phyloP scores from a whole-genome alignment of 441 rosid species.

The Corymbia citriodora region DNA sequence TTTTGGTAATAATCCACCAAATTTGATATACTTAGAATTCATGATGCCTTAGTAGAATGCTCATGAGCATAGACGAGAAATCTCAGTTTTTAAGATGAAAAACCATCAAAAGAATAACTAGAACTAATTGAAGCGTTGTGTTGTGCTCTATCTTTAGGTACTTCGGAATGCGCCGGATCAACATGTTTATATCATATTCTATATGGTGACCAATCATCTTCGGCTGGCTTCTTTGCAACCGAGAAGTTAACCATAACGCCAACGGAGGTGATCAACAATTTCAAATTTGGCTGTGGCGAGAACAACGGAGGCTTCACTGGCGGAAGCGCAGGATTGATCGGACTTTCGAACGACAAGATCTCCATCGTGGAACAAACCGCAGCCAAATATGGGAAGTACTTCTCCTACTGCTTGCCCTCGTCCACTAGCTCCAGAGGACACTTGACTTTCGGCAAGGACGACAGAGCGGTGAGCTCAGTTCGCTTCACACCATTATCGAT shows the following conservation, averaged over 20 bases:
- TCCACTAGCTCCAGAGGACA: not conserved
- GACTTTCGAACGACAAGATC: constrained; percentile 2
- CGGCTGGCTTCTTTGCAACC: not conserved
- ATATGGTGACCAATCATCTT: not conserved
- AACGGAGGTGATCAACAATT: not conserved
- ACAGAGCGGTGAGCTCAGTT: too few species aligned
- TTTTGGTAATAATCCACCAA: not conserved
- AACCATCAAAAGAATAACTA: too few species aligned
- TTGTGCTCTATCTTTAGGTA: not conserved
- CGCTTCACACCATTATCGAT: too few species aligned
- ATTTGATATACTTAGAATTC: not conserved
- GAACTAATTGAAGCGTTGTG: not conserved
- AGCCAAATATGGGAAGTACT: constrained; percentile 9
- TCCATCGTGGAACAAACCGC: constrained; percentile 18
- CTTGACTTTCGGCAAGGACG: too few species aligned
- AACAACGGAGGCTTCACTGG: not conserved
- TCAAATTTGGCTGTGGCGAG: constrained; percentile 21
- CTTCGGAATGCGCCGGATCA: not conserved
- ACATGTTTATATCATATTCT: not conserved
- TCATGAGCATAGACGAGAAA: not conserved
- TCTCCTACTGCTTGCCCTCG: constrained; percentile 9
- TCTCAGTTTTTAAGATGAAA: not conserved
- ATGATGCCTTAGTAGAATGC: not conserved
- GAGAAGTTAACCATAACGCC: not conserved
- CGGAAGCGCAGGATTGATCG: constrained; percentile 10